A percentile compares a stretch with the other conserved stretches of the same genome.
Evolutionary conservation across 2,329 filamentous ascomycete species (phyloP).

Genomic region (Phoma sp.): DNA sequence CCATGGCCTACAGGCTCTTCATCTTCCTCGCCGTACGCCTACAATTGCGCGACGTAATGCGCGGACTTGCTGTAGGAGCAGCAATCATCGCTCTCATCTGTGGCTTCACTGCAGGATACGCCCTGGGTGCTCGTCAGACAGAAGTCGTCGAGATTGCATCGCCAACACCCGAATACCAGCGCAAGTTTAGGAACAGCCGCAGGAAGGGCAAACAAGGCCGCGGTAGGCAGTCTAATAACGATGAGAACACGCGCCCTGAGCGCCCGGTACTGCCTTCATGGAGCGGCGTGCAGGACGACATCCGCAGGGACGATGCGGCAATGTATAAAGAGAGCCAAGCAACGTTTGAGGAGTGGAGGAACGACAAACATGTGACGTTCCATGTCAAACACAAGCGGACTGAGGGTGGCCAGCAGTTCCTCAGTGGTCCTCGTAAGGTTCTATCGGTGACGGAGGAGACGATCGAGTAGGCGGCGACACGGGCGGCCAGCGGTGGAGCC

Average conservation of each 20-base stretch:
- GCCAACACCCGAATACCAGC: neutral
- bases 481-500: neutral
- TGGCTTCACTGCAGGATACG: slow-evolving; percentile 5
- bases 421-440: slow-evolving; percentile 10
- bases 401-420: neutral
- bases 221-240: neutral
- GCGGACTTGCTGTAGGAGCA: neutral
- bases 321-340: neutral
- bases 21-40: neutral
- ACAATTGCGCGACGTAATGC: neutral
- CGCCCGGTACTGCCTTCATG: slow-evolving; percentile 8
- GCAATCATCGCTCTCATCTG: neutral
- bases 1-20: neutral
- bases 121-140: neutral
- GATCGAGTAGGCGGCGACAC: neutral
- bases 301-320: slow-evolving; percentile 9
- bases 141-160: neutral
- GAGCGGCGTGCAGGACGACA: slow-evolving; percentile 9
- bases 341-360: slow-evolving; percentile 1
- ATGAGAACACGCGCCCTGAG: neutral
- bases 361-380: slow-evolving; percentile 6
- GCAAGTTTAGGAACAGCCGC: neutral
- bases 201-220: slow-evolving; percentile 2
- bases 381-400: slow-evolving; percentile 14
- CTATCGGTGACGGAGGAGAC: slow-evolving; percentile 7